Percentiles rank a stretch among this genome's conserved stretches.
Evolutionary conservation across 2,329 filamentous ascomycete species (phyloP).

Genomic region (Trichoderma pleuroti): DNA sequence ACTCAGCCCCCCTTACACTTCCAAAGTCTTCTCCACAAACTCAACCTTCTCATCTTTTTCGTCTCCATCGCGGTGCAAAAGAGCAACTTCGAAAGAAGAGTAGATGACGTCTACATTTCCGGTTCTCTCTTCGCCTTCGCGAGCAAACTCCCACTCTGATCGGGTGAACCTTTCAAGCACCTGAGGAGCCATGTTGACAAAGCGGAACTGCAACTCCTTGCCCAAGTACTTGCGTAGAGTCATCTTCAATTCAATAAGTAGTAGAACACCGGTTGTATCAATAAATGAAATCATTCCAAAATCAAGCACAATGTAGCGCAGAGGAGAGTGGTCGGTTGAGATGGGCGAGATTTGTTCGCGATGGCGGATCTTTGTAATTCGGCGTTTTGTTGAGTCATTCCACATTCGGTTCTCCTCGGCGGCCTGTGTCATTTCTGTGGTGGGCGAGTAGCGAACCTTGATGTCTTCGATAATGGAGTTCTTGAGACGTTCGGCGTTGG

Average conservation of each 20-base stretch:
- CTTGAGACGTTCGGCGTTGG: conserved; percentile 55
- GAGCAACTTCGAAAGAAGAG: conserved; percentile 22
- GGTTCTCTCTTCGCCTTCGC: conserved; percentile 28
- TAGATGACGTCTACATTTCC: conserved; percentile 23
- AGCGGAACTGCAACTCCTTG: conserved; percentile 42
- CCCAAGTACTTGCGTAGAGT: conserved; percentile 51
- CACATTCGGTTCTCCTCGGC: conserved; percentile 45
- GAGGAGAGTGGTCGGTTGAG: conserved; percentile 35
- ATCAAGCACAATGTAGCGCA: conserved; percentile 50
- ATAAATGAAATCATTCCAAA: conserved; percentile 50
- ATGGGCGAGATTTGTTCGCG: conserved; percentile 33
- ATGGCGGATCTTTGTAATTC: conserved; percentile 44
- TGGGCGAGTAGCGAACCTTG: conserved; percentile 39
- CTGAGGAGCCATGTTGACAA: conserved; percentile 45
- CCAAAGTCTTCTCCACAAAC: conserved; percentile 15
- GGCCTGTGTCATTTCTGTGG: conserved; percentile 40
- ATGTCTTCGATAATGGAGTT: conserved; percentile 47
- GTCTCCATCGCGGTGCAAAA: conserved; percentile 22
- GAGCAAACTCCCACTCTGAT: conserved; percentile 36
- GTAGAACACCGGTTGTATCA: conserved; percentile 50
- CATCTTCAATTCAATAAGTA: conserved; percentile 45
- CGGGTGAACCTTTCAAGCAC: conserved; percentile 39
- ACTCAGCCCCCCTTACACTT: conserved; percentile 1
- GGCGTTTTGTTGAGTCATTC: conserved; percentile 50
- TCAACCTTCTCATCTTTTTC: conserved; percentile 19